These are phyloP conservation scores for Talaromyces islandicus DNA, from an alignment of 2,329 filamentous ascomycete species.

Conservation along the genomic window DNA sequence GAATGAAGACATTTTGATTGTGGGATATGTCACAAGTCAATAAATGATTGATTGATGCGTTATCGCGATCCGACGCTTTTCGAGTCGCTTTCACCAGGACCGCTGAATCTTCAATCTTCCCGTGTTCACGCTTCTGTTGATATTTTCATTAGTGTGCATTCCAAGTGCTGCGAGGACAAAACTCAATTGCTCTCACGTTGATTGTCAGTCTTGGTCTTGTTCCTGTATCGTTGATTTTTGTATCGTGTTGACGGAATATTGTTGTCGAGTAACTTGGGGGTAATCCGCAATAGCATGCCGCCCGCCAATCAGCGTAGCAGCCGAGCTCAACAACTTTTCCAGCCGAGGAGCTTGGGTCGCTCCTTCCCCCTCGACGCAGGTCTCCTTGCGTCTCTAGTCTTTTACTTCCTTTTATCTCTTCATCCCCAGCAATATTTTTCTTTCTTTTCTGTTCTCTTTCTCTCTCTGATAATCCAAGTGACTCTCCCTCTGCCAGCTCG, in stretches of 20 bases:
- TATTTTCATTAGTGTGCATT: background rate
- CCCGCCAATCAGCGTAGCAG: background rate
- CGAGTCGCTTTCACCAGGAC: background rate
- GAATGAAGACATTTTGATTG: background rate
- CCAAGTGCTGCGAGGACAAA: background rate
- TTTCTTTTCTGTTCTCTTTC: background rate
- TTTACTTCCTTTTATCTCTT: background rate
- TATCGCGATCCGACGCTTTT: background rate
- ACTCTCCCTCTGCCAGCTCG: background rate
- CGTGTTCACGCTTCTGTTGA: background rate
- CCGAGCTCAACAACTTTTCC: constrained; percentile 6
- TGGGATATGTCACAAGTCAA: background rate
- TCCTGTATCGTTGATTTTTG: background rate
- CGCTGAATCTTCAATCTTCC: too few relatives aligned
- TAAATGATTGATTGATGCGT: background rate
- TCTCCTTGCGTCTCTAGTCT: background rate
- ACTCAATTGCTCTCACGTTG: background rate
- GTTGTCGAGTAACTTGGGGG: background rate
- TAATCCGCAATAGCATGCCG: background rate
- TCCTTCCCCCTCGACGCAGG: background rate
- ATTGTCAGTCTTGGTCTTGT: background rate
- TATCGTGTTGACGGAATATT: background rate
- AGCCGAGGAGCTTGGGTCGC: background rate
- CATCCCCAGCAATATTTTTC: background rate
- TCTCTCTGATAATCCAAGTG: background rate